Base-by-base conservation (phyloP, 345 rosid genomes). In the Gossypium ekmanianum region DNA sequence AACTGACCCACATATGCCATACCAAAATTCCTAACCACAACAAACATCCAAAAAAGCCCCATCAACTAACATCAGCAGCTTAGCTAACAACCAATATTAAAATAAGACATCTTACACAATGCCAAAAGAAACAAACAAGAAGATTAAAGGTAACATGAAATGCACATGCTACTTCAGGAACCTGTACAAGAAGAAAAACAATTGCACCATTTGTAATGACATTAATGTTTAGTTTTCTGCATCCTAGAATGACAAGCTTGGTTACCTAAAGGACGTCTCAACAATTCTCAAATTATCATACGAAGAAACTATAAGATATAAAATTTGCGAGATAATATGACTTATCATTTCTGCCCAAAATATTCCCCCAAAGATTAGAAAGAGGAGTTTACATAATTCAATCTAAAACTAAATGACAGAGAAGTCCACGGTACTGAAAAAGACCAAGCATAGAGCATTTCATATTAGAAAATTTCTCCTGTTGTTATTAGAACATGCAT, bases 181-280 rank as follows among this genome's bases (percentile, higher is more conserved):
- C 27, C 16, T 27, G 47, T 51, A 27, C 26, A 51, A 52, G 39
- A 43, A 64, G 26, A 20, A 66, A 65, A 44, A 66, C 5, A 20
- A 67, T 45, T 4, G 55, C 55, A 67, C 55, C 55, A 45, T 67
- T 67, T 47, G 34, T 7, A n/a, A 67, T 66, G 13, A 56, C 51
- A 69, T 69, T 45, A 69, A 17, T 29, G 47, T 29, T 50, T 51
- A n/a, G 11, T 69, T 68, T 69, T 69, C 16, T 69, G 16, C 14
- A 50, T 26, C 59, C 73, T 27, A 50, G 9, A 24, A 26, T 9
- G 59, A 69, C 27, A 69, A 9, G 9, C 45, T 51, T 29, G 22
- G 16, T 69, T 51, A 17, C 24, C 16, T 20, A 4, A n/a, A 29
- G 26, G 26, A 29, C 13, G 26, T 69, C 26, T 69, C 61, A 69